Conservation (phyloP, 1,284 basidiomycete genomes). For the Xerocomus amazonicus region DNA sequence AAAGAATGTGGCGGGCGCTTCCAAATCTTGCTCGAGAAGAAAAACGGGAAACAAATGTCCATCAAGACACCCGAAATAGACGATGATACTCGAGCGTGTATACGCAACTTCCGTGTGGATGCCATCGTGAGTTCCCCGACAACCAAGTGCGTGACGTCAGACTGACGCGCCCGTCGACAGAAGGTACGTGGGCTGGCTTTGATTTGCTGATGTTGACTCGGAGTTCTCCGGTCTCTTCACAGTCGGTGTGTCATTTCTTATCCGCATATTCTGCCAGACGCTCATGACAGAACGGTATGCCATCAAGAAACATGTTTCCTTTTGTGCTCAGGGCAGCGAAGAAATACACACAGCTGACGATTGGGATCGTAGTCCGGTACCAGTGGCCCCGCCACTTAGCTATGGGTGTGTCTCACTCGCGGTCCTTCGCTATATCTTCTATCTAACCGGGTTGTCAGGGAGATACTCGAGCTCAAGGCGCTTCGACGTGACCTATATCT, state of each 20-base stretch:
- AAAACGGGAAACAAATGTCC: slow-evolving; percentile 8
- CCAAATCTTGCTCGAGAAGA: slow-evolving; percentile 25
- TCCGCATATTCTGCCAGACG: not conserved
- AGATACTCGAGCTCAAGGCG: slow-evolving; percentile 60
- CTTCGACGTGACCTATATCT: slow-evolving; percentile 55
- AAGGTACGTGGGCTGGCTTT: slow-evolving; percentile 15
- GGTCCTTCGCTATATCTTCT: not conserved
- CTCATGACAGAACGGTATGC: slow-evolving; percentile 2
- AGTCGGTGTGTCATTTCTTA: slow-evolving; percentile 13
- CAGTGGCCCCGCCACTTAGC: slow-evolving; percentile 45
- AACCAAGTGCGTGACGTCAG: not conserved
- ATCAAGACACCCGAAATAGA: slow-evolving; percentile 17
- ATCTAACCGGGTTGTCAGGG: slow-evolving; percentile 36
- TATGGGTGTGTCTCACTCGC: slow-evolving; percentile 44
- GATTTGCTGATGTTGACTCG: not conserved
- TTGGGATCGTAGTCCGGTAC: slow-evolving; percentile 63
- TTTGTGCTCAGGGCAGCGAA: slow-evolving; percentile 47
- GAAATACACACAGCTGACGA: slow-evolving; percentile 62
- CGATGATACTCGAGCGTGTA: slow-evolving; percentile 22
- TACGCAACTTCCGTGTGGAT: slow-evolving; percentile 28
- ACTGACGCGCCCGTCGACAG: slow-evolving; percentile 12
- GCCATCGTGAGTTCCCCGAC: slow-evolving; percentile 13
- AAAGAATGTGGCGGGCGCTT: slow-evolving; percentile 23
- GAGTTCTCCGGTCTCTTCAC: not conserved
- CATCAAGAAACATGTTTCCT: slow-evolving; percentile 50